phyloP scores from a whole-genome alignment of 2,329 filamentous ascomycete species.

The Colletotrichum tropicale region DNA sequence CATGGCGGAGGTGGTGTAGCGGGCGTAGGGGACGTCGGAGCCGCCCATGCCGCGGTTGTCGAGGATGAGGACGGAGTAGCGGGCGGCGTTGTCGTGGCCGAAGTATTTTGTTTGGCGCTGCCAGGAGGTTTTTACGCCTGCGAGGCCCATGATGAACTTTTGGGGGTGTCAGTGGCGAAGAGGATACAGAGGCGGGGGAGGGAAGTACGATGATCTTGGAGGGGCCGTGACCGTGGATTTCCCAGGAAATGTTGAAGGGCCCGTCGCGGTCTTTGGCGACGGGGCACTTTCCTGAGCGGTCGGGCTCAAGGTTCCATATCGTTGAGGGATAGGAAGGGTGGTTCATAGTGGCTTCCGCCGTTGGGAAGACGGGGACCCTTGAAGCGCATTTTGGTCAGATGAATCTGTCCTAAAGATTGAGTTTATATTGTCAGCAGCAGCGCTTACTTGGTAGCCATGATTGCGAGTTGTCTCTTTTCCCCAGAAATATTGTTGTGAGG shows the following conservation, averaged over 20 bases:
- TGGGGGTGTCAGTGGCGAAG: not conserved
- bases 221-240: conserved; percentile 78
- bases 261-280: conserved; percentile 76
- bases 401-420: not conserved
- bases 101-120: conserved; percentile 85
- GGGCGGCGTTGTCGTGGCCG: conserved; percentile 69
- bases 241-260: conserved; percentile 77
- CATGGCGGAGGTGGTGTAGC: conserved; percentile 87
- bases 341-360: conserved; percentile 61
- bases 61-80: conserved; percentile 76
- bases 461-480: not conserved
- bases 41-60: conserved; percentile 88
- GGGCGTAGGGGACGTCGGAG: conserved; percentile 76
- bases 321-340: conserved; percentile 72
- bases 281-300: conserved; percentile 61
- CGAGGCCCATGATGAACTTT: conserved; percentile 80
- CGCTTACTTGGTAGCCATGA: conserved; percentile 6
- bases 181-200: too few species aligned
- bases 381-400: not conserved
- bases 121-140: conserved; percentile 71
- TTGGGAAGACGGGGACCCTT: conserved; percentile 35
- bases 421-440: not conserved
- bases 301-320: conserved; percentile 73
- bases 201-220: conserved; percentile 70
- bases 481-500: not conserved